These are phyloP conservation scores for Goffeauzyma gilvescens DNA, from an alignment of 768 basidiomycete genomes.

Conservation along the genomic window DNA sequence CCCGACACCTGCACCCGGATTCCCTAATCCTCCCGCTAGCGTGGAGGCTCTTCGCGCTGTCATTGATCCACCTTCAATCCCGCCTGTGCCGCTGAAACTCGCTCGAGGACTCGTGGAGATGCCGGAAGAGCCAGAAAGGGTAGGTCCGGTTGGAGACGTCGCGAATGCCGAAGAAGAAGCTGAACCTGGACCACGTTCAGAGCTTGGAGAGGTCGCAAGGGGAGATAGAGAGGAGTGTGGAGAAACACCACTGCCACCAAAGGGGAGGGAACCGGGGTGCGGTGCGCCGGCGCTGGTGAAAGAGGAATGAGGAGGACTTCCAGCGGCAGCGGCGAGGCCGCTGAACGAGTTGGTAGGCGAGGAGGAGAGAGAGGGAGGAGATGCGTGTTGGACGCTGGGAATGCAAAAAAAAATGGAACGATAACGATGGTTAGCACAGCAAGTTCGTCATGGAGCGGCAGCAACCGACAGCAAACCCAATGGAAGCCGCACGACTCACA, in stretches of 20 bases:
- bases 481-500: conserved; percentile 40
- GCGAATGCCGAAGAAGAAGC: background rate
- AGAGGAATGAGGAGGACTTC: conserved; percentile 1
- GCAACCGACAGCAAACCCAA: background rate
- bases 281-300: no score
- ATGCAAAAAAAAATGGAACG: background rate
- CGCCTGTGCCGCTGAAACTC: background rate
- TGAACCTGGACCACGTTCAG: no score
- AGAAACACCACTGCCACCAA: conserved; percentile 1
- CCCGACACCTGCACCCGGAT: background rate
- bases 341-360: conserved; percentile 8
- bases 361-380: conserved; percentile 11
- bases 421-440: background rate
- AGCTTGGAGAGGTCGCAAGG: no score
- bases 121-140: no score
- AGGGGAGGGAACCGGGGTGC: background rate
- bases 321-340: background rate
- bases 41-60: no score
- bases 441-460: background rate
- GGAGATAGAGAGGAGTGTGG: no score
- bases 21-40: no score
- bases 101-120: no score
- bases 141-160: no score
- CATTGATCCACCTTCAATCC: background rate
- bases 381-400: conserved; percentile 9